Percentiles rank a stretch among this genome's conserved stretches.
These are phyloP conservation scores for Petunia secreta DNA, from an alignment of 257 asterid genomes.

Conservation along the genomic window DNA sequence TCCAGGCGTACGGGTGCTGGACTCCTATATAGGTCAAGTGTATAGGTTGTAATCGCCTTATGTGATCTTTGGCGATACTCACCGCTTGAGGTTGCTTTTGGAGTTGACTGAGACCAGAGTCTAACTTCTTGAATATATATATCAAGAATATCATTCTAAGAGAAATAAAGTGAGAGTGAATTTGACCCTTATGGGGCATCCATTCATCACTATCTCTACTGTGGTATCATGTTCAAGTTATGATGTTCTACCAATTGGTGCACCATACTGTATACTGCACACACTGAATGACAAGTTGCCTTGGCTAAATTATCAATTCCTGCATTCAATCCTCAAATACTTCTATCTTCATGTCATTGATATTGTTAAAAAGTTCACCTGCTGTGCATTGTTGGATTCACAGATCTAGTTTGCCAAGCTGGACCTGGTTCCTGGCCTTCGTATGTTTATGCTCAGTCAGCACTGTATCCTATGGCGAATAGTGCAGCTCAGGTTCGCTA, in stretches of 20 bases:
- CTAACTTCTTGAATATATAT: neutral
- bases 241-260: slow-evolving; percentile 6
- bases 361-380: neutral
- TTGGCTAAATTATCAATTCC: neutral
- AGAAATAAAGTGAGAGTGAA: neutral
- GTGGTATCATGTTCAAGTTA: slow-evolving; percentile 7
- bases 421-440: slow-evolving; percentile 99
- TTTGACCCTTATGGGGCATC: slow-evolving; percentile 10
- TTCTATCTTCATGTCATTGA: slow-evolving; percentile 1
- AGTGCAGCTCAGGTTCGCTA: slow-evolving; percentile 94
- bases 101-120: neutral
- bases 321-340: neutral
- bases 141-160: neutral
- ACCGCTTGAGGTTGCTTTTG: neutral
- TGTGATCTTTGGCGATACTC: neutral
- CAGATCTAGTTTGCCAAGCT: slow-evolving; percentile 98
- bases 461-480: slow-evolving; percentile 90
- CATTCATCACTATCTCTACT: neutral
- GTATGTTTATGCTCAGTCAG: slow-evolving; percentile 79
- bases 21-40: neutral
- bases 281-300: slow-evolving; percentile 8
- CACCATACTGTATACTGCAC: neutral
- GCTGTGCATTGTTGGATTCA: slow-evolving; percentile 36
- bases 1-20: neutral
- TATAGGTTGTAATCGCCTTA: neutral